A percentile compares a stretch with the other conserved stretches of the same genome.
Evolutionary conservation across 768 basidiomycete species (phyloP).

Genomic region (Collybiopsis luxurians): DNA sequence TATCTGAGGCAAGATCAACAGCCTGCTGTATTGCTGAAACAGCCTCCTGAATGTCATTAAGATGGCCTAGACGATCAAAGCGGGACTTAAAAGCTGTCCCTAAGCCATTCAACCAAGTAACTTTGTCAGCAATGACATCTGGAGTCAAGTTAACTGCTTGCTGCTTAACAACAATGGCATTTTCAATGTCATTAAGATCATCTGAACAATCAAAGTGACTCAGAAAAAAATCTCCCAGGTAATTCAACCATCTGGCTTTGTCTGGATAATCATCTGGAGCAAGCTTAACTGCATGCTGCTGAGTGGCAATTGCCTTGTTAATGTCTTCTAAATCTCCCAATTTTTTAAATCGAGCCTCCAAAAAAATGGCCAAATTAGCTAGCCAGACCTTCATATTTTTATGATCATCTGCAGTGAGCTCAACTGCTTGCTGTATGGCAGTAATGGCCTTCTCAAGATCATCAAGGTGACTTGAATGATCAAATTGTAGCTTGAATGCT

Average conservation of each 20-base stretch:
- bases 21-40: neutral
- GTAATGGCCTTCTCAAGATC: neutral
- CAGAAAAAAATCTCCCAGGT: slow-evolving; percentile 8
- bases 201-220: slow-evolving; percentile 8
- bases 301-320: neutral
- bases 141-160: slow-evolving; percentile 9
- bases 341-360: neutral
- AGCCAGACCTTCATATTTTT: neutral
- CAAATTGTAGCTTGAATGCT: neutral
- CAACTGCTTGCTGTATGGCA: neutral
- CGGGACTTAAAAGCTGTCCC: slow-evolving; percentile 3
- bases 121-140: slow-evolving; percentile 12
- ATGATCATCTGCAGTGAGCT: neutral
- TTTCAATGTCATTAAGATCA: slow-evolving; percentile 7
- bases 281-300: slow-evolving; percentile 7
- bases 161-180: slow-evolving; percentile 6
- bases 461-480: neutral
- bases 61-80: slow-evolving; percentile 7
- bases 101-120: slow-evolving; percentile 8
- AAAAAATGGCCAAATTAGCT: neutral
- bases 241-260: neutral
- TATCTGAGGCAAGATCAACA: slow-evolving; percentile 11
- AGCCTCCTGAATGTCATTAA: slow-evolving; percentile 1
- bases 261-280: slow-evolving; percentile 11
- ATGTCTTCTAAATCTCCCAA: neutral